Evolutionary conservation across 495 filamentous ascomycete genomes (phyloP).

Genomic region (Bryoglossum gracile): DNA sequence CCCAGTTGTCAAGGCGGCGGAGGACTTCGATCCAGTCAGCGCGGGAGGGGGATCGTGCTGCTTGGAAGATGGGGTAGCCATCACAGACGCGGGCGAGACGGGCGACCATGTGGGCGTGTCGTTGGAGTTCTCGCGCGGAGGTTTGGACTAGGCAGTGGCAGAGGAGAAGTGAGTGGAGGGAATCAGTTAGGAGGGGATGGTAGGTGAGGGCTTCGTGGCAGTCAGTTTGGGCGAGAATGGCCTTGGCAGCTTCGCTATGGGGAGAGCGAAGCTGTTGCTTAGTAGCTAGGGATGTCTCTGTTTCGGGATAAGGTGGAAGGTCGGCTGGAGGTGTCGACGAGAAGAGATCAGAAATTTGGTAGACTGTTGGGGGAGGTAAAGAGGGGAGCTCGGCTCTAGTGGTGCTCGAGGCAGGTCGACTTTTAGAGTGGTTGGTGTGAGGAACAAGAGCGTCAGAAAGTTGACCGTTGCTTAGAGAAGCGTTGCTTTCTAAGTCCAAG

Average conservation of each 20-base stretch:
- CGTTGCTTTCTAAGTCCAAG: conserved; percentile 26
- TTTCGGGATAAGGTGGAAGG: conserved; percentile 50
- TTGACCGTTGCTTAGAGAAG: conserved; percentile 27
- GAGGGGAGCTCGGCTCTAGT: conserved; percentile 14
- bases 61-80: conserved; percentile 73
- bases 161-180: conserved; percentile 64
- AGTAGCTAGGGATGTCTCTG: conserved; percentile 20
- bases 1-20: conserved; percentile 55
- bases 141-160: conserved; percentile 70
- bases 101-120: conserved; percentile 72
- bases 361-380: conserved; percentile 31
- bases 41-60: conserved; percentile 61
- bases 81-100: conserved; percentile 65
- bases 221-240: conserved; percentile 27
- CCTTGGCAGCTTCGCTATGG: conserved; percentile 24
- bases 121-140: conserved; percentile 60
- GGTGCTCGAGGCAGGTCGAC: conserved; percentile 4
- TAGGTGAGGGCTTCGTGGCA: conserved; percentile 63
- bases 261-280: conserved; percentile 21
- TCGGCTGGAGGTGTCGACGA: conserved; percentile 44
- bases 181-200: conserved; percentile 69
- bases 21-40: conserved; percentile 76
- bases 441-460: conserved; percentile 28
- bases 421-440: conserved; percentile 6
- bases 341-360: conserved; percentile 50